Evolutionary conservation across 306 rosid genomes (phyloP), one percentile per base, ranked within the genome.

Genomic region (Biancaea sappan): DNA sequence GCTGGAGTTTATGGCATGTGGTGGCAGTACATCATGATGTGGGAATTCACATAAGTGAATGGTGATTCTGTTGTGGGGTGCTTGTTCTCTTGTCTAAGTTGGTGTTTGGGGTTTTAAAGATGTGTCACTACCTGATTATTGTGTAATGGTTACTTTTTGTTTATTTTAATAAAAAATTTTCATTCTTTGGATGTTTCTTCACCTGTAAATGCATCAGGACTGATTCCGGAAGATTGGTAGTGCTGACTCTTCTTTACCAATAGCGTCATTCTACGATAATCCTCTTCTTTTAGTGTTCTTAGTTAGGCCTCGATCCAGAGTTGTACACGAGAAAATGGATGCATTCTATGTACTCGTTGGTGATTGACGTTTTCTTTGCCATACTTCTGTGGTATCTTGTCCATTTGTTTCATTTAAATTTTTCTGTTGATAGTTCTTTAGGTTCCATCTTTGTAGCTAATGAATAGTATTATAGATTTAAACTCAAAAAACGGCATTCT

Each of bases 41-140:
- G 29, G 79, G 60, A 66, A 61, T 68, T 74, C 35, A 44, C 75
- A 44, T 19, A 26, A 62, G 70, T 80, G 72, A 52, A 61, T 58
- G 69, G 71, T 76, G 77, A 84, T 73, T 79, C 62, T 58, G 64
- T 73, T 43, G 73, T 56, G 74, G 74, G 63, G 76, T 65, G 57
- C 69, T 25, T 68, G 37, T 43, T 82, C 43, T 72, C 9, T 41
- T 48, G 58, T 57, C 47, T 58, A 48, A 70, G 81, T 57, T 67
- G 81, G 88, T 84, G 80, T 76, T 70, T 65, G 77, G 74, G 78
- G 72, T 57, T 80, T 76, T 64, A 67, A 65, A 80, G 82, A 54
- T 62, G 57, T 60, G 73, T 77, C 63, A 38, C 46, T 64, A 41
- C 47, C 75, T 77, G 76, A 74, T 40, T 77, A 71, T 77, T 72